Evolutionary conservation across 805 yeast genomes (phyloP).

Genomic region (Wickerhamomyces subpelliculosus): DNA sequence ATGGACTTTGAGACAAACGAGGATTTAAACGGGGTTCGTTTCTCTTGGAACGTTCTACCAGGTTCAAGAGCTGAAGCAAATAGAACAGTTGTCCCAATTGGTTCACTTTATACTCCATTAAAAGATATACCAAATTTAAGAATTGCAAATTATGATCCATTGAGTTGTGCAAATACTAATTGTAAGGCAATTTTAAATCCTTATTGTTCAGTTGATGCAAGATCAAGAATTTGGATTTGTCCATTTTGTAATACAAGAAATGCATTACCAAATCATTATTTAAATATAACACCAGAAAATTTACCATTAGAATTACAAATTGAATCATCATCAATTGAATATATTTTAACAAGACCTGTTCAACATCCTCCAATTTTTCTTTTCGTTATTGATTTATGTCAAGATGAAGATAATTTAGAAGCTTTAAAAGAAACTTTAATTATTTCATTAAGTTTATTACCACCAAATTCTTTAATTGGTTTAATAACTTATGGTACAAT

Average conservation of each 20-base stretch:
- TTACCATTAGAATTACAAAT: slow-evolving; percentile 76
- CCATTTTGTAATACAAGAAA: slow-evolving; percentile 75
- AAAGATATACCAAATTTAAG: slow-evolving; percentile 71
- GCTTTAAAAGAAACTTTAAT: slow-evolving; percentile 78
- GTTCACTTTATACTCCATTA: slow-evolving; percentile 92
- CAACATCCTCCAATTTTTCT: slow-evolving; percentile 80
- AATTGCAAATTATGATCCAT: slow-evolving; percentile 80
- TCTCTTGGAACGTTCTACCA: slow-evolving; percentile 84
- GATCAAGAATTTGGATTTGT: slow-evolving; percentile 77
- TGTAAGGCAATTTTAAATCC: slow-evolving; percentile 89
- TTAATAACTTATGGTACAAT: slow-evolving; percentile 85
- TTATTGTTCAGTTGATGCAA: slow-evolving; percentile 71
- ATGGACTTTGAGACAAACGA: slow-evolving; percentile 55
- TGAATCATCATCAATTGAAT: slow-evolving; percentile 73
- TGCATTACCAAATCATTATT: slow-evolving; percentile 77
- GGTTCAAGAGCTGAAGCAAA: slow-evolving; percentile 83
- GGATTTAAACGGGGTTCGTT: slow-evolving; percentile 67
- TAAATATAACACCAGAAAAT: slow-evolving; percentile 64
- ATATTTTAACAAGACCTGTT: slow-evolving; percentile 73
- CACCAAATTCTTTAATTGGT: slow-evolving; percentile 86
- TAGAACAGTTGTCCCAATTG: slow-evolving; percentile 89
- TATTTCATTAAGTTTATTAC: slow-evolving; percentile 69
- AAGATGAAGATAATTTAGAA: slow-evolving; percentile 79
- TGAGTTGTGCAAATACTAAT: slow-evolving; percentile 61
- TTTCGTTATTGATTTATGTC: slow-evolving; percentile 83